A percentile compares a stretch with the other conserved stretches of the same genome.
These are phyloP conservation scores for Dysphania ambrosioides DNA, from an alignment of 148 eudicot genomes.

Conservation along the genomic window DNA sequence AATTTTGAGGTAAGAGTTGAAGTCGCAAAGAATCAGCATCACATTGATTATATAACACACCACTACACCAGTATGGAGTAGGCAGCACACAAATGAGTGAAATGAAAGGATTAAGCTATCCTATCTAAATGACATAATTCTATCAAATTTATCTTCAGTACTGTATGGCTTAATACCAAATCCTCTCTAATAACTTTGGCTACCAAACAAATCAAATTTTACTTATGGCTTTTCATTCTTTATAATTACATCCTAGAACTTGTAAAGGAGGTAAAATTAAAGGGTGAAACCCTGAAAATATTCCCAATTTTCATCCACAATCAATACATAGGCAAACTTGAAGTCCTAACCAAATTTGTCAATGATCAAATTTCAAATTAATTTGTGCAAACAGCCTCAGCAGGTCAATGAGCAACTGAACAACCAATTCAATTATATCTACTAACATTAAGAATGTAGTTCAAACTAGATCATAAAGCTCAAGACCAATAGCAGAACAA, in stretches of 20 bases:
- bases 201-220: no score
- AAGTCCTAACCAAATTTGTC: no score
- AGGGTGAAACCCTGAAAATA: no score
- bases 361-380: no score
- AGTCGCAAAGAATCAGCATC: not conserved
- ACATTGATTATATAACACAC: not conserved
- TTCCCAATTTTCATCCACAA: not conserved
- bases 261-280: not conserved
- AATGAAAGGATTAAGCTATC: not conserved
- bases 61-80: not conserved
- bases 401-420: slow-evolving; percentile 10
- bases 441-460: not conserved
- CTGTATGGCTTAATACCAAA: no score
- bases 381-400: no score
- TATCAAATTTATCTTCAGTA: no score
- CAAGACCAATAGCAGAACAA: slow-evolving; percentile 6
- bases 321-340: no score
- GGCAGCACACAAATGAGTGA: not conserved
- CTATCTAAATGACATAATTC: no score
- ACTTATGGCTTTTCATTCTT: no score
- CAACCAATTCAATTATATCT: not conserved
- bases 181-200: no score
- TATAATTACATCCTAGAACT: not conserved
- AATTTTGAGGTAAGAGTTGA: not conserved
- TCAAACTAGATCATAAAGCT: slow-evolving; percentile 10